phyloP scores from a whole-genome alignment of 163 green algal genomes.

The Trebouxiophyceae sp. region DNA sequence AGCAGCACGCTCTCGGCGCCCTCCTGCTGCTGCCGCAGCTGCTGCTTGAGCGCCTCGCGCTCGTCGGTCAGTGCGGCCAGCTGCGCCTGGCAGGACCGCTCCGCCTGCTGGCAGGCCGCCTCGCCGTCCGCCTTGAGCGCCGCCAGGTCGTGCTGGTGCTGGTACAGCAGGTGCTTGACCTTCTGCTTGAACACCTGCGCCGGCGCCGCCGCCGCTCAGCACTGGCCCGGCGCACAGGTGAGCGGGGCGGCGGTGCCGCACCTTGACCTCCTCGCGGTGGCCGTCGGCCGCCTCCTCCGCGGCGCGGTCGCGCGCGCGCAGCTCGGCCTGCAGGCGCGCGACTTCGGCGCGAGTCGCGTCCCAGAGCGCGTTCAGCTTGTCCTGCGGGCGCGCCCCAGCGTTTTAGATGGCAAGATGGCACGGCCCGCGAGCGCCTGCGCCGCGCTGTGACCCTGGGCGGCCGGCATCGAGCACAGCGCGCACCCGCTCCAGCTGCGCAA shows the following conservation, averaged over 20 bases:
- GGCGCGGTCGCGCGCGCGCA: constrained; percentile 80
- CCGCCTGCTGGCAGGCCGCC: constrained; percentile 22
- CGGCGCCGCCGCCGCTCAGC: constrained; percentile 5
- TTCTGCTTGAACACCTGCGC: constrained; percentile 7
- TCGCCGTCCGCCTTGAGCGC: constrained; percentile 79
- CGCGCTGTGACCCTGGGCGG: not conserved
- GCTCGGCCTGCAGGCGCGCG: constrained; percentile 64
- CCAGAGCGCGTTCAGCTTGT: constrained; percentile 91
- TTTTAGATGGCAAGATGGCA: too few relatives aligned
- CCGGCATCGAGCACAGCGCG: not conserved
- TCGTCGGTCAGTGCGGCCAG: not conserved
- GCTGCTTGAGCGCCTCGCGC: constrained; percentile 42
- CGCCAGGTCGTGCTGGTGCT: constrained; percentile 84
- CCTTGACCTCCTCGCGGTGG: constrained; percentile 83
- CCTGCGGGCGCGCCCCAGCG: constrained; percentile 37
- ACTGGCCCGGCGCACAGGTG: not conserved
- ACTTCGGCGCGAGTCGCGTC: constrained; percentile 86
- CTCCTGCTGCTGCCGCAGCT: constrained; percentile 25
- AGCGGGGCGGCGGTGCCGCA: not conserved
- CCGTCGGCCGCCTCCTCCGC: constrained; percentile 84
- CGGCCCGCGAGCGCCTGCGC: too few relatives aligned
- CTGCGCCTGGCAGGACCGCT: not conserved
- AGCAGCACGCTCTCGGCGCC: constrained; percentile 57
- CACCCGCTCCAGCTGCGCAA: constrained; percentile 86
- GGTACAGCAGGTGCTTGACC: constrained; percentile 63